Base-by-base conservation (phyloP, 106 monocot species). In the Phalaenopsis equestris region DNA sequence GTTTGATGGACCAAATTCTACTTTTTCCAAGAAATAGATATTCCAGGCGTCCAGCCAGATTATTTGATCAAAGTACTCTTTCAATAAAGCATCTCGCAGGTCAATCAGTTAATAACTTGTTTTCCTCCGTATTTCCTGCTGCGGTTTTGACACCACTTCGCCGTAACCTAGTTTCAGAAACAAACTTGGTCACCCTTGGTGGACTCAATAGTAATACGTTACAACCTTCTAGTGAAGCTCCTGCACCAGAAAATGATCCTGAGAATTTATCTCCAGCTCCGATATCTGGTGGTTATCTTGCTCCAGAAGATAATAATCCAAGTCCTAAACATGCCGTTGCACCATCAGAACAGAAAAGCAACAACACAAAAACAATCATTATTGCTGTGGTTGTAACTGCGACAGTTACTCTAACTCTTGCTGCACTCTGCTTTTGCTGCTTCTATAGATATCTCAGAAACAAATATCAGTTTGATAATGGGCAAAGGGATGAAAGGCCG, bases 401-500 rank as follows among this genome's bases (percentile, higher is more conserved):
- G 41, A 56, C 45, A 18, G 83, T 65, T 64, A 77, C 85, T 23
- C 73, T 80, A 57, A 10, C 85, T 80, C 19, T 91, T 73, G 56
- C 77, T 67, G 79, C 80, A 55, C 5, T 79, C 72, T 30, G 83
- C 48, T 82, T 87, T 80, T 85, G 15, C 75, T 90, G 87, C 73
- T 85, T 45, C 41, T 45, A 43, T 72, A 85, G 46, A 79, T 75
- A 79, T 41, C 67, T 79, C 8, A 42, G 55, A 57, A 55, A 48
- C 37, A 81, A 58, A 18, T 24, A 46, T 80, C 61, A 78, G 41
- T 64, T 30, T 55, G 79, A 24, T 46, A 67, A 42, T 80, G 68
- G 73, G 23, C 74, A 30, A 3, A 89, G 79, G 73, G 92, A 92
- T 84, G 86, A 87, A 0, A 85, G 84, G 43, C 92, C 92, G 14